A percentile compares a stretch with the other conserved stretches of the same genome.
phyloP scores from a whole-genome alignment of 352 stramenopile genomes.

The Globisporangium cylindrosporum region DNA sequence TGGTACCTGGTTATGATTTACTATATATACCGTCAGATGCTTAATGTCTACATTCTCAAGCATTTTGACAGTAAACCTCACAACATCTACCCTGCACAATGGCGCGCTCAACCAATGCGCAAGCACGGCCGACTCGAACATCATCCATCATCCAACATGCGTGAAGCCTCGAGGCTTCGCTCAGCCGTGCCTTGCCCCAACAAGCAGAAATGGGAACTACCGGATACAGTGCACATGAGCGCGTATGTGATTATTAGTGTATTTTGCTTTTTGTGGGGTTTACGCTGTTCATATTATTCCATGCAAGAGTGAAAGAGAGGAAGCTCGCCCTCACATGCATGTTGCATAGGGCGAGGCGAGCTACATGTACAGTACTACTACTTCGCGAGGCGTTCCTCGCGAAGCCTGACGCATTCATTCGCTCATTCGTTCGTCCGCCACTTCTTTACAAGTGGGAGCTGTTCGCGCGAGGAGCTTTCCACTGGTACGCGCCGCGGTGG shows the following conservation, averaged over 20 bases:
- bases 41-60: too few relatives aligned
- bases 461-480: slow-evolving; percentile 42
- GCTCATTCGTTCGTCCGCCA: background rate
- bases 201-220: background rate
- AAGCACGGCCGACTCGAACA: too few relatives aligned
- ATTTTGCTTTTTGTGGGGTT: slow-evolving; percentile 1
- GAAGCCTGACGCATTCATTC: background rate
- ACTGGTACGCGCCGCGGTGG: slow-evolving; percentile 75
- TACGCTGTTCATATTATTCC: slow-evolving; percentile 1
- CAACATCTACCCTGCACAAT: too few relatives aligned
- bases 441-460: slow-evolving; percentile 48
- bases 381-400: background rate
- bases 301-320: background rate
- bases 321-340: background rate
- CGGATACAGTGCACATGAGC: background rate
- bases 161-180: background rate
- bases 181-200: background rate
- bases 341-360: too few relatives aligned
- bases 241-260: background rate
- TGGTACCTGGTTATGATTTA: background rate
- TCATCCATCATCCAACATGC: too few relatives aligned
- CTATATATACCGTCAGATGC: background rate
- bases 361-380: background rate
- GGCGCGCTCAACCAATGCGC: too few relatives aligned
- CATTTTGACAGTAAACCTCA: too few relatives aligned